Evolutionary conservation across 2,329 filamentous ascomycete genomes (phyloP).

Genomic region (Ampelomyces quisqualis): DNA sequence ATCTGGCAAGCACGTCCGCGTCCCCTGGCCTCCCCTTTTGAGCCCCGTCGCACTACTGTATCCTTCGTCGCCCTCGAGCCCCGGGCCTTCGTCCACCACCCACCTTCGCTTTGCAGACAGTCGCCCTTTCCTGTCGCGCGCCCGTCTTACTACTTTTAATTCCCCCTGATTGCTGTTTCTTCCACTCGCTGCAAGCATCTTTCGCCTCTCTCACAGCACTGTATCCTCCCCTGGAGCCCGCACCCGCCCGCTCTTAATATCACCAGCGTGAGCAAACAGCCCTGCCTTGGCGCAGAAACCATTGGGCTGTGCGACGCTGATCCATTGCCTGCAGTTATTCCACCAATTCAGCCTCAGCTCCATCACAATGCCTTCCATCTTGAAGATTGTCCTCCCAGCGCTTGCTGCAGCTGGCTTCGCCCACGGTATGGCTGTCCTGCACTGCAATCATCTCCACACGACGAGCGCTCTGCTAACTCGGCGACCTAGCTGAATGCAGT

Average conservation of each 20-base stretch:
- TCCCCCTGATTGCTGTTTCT: slow-evolving; percentile 39
- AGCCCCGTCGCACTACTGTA: slow-evolving; percentile 10
- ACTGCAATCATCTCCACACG: background rate
- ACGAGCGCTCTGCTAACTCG: slow-evolving; percentile 19
- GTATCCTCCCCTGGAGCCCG: slow-evolving; percentile 19
- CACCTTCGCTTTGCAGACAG: slow-evolving; percentile 26
- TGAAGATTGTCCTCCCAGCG: slow-evolving; percentile 58
- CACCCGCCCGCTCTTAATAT: slow-evolving; percentile 39
- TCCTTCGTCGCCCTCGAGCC: slow-evolving; percentile 18
- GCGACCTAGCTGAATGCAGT: slow-evolving; percentile 42
- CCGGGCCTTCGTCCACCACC: slow-evolving; percentile 9
- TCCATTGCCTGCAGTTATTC: slow-evolving; percentile 7
- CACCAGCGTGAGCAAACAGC: slow-evolving; percentile 30
- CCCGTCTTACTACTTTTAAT: slow-evolving; percentile 27
- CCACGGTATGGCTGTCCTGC: slow-evolving; percentile 47
- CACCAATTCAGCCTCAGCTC: slow-evolving; percentile 10
- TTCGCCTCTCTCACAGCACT: slow-evolving; percentile 32
- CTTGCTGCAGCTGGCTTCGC: slow-evolving; percentile 56
- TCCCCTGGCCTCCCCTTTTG: slow-evolving; percentile 21
- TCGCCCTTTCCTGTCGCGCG: slow-evolving; percentile 24
- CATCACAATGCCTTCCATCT: slow-evolving; percentile 54
- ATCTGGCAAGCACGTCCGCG: slow-evolving; percentile 18
- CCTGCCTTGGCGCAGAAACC: slow-evolving; percentile 16
- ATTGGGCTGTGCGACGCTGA: slow-evolving; percentile 34
- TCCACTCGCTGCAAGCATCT: slow-evolving; percentile 43